Conservation (phyloP, 2,329 filamentous ascomycete species). For the Epichloe typhina region DNA sequence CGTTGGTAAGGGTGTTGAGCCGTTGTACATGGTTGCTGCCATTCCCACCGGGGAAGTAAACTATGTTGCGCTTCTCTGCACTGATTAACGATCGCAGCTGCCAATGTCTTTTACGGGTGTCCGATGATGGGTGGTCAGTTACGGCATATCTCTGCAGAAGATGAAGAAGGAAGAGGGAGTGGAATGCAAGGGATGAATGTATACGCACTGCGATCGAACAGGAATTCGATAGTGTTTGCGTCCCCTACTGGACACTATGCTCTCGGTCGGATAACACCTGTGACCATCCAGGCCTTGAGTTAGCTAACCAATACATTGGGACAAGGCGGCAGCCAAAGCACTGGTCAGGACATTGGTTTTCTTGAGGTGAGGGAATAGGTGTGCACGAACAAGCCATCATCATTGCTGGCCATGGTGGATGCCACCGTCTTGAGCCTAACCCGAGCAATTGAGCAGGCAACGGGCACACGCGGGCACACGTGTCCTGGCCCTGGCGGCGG, state of each 20-base stretch:
- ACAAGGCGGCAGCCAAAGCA: not conserved
- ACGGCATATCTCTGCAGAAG: not conserved
- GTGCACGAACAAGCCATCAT: constrained; percentile 35
- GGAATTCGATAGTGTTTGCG: constrained; percentile 55
- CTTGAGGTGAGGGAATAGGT: not conserved
- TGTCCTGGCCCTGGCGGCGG: not conserved
- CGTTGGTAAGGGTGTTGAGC: constrained; percentile 54
- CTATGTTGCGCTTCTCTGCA: constrained; percentile 57
- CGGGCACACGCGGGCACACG: not conserved
- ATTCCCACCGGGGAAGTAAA: constrained; percentile 73
- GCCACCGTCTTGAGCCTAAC: constrained; percentile 4
- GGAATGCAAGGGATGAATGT: constrained; percentile 16
- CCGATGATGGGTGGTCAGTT: not conserved
- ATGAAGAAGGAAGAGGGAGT: not conserved
- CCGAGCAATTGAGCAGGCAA: not conserved
- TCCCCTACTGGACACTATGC: constrained; percentile 44
- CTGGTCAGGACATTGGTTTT: not conserved
- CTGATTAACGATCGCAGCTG: constrained; percentile 85
- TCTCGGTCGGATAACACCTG: constrained; percentile 53
- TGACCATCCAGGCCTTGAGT: not conserved
- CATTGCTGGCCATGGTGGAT: constrained; percentile 37
- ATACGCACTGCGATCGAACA: constrained; percentile 46
- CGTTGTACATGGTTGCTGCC: constrained; percentile 53
- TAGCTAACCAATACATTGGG: not conserved
- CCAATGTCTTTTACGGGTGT: constrained; percentile 49